phyloP scores from a whole-genome alignment of 1,284 basidiomycete species.

The Volvariella surrecta region DNA sequence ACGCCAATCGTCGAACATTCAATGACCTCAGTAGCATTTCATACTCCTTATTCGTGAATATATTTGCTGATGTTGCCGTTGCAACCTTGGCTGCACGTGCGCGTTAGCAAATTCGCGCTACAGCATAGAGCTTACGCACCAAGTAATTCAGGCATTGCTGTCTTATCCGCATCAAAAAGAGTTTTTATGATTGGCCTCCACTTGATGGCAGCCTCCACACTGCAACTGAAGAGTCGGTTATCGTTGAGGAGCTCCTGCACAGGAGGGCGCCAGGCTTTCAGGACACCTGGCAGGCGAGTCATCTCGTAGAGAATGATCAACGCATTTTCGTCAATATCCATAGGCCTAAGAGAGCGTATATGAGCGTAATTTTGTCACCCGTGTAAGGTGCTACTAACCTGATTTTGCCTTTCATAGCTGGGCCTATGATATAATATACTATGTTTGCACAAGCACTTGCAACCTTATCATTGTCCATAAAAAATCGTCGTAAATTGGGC shows the following conservation, averaged over 20 bases:
- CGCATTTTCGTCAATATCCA: conserved; percentile 62
- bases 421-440: conserved; percentile 79
- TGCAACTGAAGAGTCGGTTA: conserved; percentile 78
- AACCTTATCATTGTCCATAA: conserved; percentile 83
- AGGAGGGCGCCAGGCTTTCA: conserved; percentile 81
- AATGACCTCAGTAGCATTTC: conserved; percentile 88
- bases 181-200: conserved; percentile 81
- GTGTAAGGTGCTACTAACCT: conserved; percentile 41
- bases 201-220: conserved; percentile 40
- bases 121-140: conserved; percentile 33
- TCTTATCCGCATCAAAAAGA: conserved; percentile 83
- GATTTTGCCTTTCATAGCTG: conserved; percentile 67
- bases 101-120: conserved; percentile 6
- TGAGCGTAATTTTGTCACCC: background rate
- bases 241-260: conserved; percentile 84
- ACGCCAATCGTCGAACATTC: conserved; percentile 84
- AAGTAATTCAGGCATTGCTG: conserved; percentile 78
- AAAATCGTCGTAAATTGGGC: conserved; percentile 72
- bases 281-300: conserved; percentile 66
- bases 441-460: conserved; percentile 74
- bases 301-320: conserved; percentile 73
- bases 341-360: conserved; percentile 33
- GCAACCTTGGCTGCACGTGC: conserved; percentile 62
- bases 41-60: conserved; percentile 93
- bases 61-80: conserved; percentile 86